Percentiles rank a stretch among this genome's conserved stretches.
These are phyloP conservation scores for Gremmenia infestans DNA, from an alignment of 2,329 filamentous ascomycete genomes.

Conservation along the genomic window DNA sequence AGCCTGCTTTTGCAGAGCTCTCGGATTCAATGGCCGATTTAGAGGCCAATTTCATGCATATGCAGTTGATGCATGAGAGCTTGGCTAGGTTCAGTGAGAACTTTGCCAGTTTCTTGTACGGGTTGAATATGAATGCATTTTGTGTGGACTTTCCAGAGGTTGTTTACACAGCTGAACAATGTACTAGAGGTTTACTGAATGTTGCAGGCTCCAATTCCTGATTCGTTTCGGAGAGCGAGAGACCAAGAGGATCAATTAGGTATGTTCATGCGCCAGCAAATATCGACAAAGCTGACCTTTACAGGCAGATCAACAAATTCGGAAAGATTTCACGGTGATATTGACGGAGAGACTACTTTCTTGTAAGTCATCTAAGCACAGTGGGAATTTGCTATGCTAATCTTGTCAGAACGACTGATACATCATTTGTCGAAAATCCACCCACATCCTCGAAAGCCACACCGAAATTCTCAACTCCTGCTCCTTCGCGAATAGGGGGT, in stretches of 20 bases:
- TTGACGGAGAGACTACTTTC: constrained; percentile 74
- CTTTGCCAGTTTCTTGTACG: constrained; percentile 92
- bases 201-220: constrained; percentile 68
- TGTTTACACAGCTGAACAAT: constrained; percentile 8
- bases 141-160: constrained; percentile 97
- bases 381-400: constrained; percentile 7
- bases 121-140: constrained; percentile 98
- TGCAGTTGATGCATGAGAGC: constrained; percentile 95
- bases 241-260: constrained; percentile 49
- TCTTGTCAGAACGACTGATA: constrained; percentile 72
- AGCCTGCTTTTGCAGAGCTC: constrained; percentile 88
- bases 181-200: background rate
- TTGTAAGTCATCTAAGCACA: constrained; percentile 49
- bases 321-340: constrained; percentile 33
- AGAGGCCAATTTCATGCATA: constrained; percentile 95
- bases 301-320: constrained; percentile 32
- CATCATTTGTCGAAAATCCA: constrained; percentile 85
- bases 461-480: constrained; percentile 35
- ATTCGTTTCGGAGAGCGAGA: constrained; percentile 71
- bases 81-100: constrained; percentile 90
- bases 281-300: constrained; percentile 8
- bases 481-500: constrained; percentile 26
- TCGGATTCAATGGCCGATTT: constrained; percentile 92
- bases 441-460: constrained; percentile 47
- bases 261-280: constrained; percentile 21